These are phyloP conservation scores for Saururus chinensis DNA, from an alignment of 164 flowering plant genomes.

Conservation along the genomic window DNA sequence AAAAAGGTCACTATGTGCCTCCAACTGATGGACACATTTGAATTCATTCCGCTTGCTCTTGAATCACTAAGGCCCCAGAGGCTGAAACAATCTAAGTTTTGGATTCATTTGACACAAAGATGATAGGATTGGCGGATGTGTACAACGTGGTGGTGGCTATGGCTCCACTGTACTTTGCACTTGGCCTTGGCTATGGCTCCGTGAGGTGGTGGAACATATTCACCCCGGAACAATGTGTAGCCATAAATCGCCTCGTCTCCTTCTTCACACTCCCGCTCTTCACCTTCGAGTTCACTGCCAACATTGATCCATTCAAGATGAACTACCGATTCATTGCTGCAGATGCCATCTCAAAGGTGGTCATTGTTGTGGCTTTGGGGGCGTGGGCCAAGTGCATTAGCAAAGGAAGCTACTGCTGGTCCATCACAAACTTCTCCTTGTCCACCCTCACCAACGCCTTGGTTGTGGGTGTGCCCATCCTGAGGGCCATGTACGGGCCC, in stretches of 20 bases:
- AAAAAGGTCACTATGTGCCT: too few relatives aligned
- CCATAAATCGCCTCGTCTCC: conserved; percentile 51
- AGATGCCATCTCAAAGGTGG: conserved; percentile 46
- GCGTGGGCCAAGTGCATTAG: conserved; percentile 55
- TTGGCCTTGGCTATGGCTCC: conserved; percentile 40
- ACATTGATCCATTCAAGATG: conserved; percentile 46
- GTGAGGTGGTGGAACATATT: conserved; percentile 58
- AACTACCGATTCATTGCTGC: conserved; percentile 47
- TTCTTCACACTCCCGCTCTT: conserved; percentile 67
- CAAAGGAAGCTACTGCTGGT: conserved; percentile 59
- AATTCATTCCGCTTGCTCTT: too few relatives aligned
- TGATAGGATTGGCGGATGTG: conserved; percentile 37
- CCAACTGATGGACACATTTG: too few relatives aligned
- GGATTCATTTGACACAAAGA: conserved; percentile 1
- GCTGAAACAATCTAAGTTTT: too few relatives aligned
- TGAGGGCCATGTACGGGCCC: conserved; percentile 62
- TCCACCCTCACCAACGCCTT: conserved; percentile 52
- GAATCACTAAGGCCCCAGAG: too few relatives aligned
- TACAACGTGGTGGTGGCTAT: conserved; percentile 45
- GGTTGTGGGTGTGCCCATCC: conserved; percentile 65
- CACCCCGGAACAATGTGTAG: conserved; percentile 44
- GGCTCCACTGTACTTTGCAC: conserved; percentile 44
- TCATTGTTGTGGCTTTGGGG: conserved; percentile 34
- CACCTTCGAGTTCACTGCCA: conserved; percentile 50
- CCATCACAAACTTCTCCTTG: conserved; percentile 60